Evolutionary conservation across 208 protist genomes (phyloP).

Genomic region (Herpetomonas samuelpessoai): DNA sequence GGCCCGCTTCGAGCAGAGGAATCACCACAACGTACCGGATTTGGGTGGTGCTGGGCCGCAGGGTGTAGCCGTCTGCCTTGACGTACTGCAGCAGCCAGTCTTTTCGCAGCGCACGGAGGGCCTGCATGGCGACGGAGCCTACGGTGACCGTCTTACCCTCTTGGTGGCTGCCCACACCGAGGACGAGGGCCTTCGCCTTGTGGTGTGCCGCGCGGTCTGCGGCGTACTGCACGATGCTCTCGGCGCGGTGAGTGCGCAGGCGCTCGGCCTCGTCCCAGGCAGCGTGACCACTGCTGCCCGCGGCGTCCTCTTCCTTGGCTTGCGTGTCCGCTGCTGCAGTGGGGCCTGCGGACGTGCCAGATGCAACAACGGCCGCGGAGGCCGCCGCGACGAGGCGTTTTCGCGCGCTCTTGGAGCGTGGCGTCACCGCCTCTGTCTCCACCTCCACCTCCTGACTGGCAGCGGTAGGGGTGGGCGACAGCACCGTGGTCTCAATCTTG

Average conservation of each 20-base stretch:
- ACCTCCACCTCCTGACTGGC: background rate
- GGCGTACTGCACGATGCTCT: constrained; percentile 34
- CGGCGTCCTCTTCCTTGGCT: background rate
- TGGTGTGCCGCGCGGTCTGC: constrained; percentile 33
- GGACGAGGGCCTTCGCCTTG: constrained; percentile 29
- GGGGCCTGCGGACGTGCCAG: too few species aligned
- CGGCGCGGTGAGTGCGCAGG: background rate
- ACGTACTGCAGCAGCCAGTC: constrained; percentile 48
- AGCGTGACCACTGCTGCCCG: background rate
- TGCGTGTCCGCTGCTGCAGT: background rate
- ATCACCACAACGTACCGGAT: constrained; percentile 21
- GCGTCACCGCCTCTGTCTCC: background rate
- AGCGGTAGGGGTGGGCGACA: background rate
- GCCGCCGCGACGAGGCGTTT: too few species aligned
- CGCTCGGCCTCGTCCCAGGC: background rate
- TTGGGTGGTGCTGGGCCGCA: background rate
- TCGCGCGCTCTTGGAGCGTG: background rate
- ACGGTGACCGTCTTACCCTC: constrained; percentile 49
- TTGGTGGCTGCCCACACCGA: constrained; percentile 52
- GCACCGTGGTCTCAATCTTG: constrained; percentile 44
- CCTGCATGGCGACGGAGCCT: constrained; percentile 29
- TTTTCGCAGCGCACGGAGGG: constrained; percentile 23
- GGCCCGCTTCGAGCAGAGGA: constrained; percentile 1
- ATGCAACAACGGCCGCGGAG: background rate
- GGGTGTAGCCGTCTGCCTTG: constrained; percentile 46